Conservation (phyloP, 768 basidiomycete species). For the Lactifluus piperatus region DNA sequence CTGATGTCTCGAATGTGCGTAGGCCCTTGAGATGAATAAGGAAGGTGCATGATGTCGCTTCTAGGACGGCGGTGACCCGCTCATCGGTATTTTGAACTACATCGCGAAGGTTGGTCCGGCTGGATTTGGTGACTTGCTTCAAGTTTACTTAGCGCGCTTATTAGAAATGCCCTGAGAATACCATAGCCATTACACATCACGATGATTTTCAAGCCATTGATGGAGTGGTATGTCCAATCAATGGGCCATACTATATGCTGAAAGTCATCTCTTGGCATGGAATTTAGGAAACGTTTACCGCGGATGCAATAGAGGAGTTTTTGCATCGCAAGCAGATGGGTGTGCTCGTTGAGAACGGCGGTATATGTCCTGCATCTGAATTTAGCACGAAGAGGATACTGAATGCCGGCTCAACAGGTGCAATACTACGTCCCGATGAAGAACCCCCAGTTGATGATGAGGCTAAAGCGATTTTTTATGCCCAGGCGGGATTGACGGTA, state of each 20-base stretch:
- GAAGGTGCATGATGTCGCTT: background rate
- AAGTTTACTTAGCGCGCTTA: background rate
- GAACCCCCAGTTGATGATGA: background rate
- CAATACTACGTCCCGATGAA: background rate
- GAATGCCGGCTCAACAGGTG: background rate
- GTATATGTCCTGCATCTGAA: background rate
- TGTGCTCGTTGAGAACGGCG: slow-evolving; percentile 1
- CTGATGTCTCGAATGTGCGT: background rate
- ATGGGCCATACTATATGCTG: background rate
- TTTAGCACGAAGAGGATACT: background rate
- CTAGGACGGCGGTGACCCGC: slow-evolving; percentile 3
- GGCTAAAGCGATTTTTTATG: background rate
- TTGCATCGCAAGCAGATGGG: background rate
- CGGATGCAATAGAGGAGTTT: background rate
- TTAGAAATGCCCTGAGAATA: slow-evolving; percentile 1
- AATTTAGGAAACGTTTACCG: background rate
- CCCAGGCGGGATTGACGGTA: background rate
- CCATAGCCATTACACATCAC: slow-evolving; percentile 6
- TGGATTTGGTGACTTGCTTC: background rate
- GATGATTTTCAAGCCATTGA: slow-evolving; percentile 3
- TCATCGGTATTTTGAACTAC: slow-evolving; percentile 2
- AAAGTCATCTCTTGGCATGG: background rate
- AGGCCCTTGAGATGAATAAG: background rate
- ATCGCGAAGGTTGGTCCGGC: slow-evolving; percentile 2
- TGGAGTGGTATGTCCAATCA: background rate